Evolutionary conservation across 345 rosid genomes (phyloP), one percentile per base, ranked within the genome.

Genomic region (Crucihimalaya himalaica): DNA sequence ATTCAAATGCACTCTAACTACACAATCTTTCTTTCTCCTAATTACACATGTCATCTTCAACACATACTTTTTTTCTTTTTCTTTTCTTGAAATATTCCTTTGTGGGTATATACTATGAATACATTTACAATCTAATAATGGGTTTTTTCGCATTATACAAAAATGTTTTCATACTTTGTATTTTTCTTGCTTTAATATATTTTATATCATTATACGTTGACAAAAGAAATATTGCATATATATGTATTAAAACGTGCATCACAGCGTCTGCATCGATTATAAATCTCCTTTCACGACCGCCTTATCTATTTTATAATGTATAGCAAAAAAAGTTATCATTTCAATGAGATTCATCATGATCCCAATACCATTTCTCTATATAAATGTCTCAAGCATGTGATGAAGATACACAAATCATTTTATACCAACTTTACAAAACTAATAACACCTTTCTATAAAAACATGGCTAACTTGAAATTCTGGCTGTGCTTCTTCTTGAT

Each of bases 401-500:
- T 42, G 79, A 43, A 20, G 50, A 59, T 14, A 19, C 23, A 46
- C 50, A 62, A 52, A 19, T 53, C 59, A 10, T 27, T 13, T 8
- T 28, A 2, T 57, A 35, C 52, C 52, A 42, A 10, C 21, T 50
- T 52, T 2, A 42, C 56, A 60, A 13, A 55, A 5, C 11, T 11
- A 4, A 7, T 46, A 73, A 43, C 31, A 47, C 43, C 11, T 74
- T 74, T 66, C 18, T 15, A 51, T 3, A 69, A 63, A 7, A 13
- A 35, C 4, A 77, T 81, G 87, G 77, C 76, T 65, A 67, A 20
- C 16, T 34, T 54, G 19, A 79, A 34, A 40, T 34, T 74, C 6
- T 51, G 66, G 74, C 19, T 80, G 4, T 82, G 82, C 32, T 74
- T 74, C 14, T 73, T 57, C n/a, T 81, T 31, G 57, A 79, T 72